A percentile compares a stretch with the other conserved stretches of the same genome.
These are phyloP conservation scores for Juncus inflexus DNA, from an alignment of 176 grass and related monocot species.

Conservation along the genomic window DNA sequence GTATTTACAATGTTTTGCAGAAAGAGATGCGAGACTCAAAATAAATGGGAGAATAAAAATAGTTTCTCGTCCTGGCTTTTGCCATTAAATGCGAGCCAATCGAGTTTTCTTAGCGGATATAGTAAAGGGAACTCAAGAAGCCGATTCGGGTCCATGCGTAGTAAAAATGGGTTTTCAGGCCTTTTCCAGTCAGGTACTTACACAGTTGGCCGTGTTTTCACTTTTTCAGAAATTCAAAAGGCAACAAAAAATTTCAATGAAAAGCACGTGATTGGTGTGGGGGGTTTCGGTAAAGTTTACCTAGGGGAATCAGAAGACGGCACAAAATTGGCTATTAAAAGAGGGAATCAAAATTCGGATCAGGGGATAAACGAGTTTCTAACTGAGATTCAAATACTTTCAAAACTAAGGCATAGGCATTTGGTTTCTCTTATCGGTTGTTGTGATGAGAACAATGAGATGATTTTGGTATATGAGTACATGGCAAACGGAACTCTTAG, in stretches of 20 bases:
- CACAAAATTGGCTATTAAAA: constrained; percentile 78
- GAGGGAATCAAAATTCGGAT: constrained; percentile 80
- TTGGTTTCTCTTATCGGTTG: constrained; percentile 93
- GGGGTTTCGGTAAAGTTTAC: constrained; percentile 93
- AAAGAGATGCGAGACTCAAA: constrained; percentile 31
- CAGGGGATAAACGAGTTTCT: constrained; percentile 95
- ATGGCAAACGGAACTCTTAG: constrained; percentile 81
- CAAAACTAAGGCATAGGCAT: constrained; percentile 84
- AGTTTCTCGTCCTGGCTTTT: constrained; percentile 88
- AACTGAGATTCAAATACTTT: constrained; percentile 90
- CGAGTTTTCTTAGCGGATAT: constrained; percentile 66
- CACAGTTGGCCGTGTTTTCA: constrained; percentile 66
- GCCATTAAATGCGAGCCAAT: constrained; percentile 60
- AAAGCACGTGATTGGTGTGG: constrained; percentile 70
- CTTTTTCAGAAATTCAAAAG: constrained; percentile 74
- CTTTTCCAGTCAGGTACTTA: constrained; percentile 70
- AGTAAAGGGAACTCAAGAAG: constrained; percentile 54
- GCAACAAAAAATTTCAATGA: constrained; percentile 96
- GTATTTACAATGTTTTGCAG: constrained; percentile 48
- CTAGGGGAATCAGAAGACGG: constrained; percentile 72
- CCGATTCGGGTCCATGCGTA: constrained; percentile 67
- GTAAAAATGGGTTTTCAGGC: constrained; percentile 69
- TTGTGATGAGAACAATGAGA: constrained; percentile 94
- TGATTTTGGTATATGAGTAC: constrained; percentile 96
- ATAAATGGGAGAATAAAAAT: constrained; percentile 57